Conservation (phyloP, 2,329 filamentous ascomycete genomes). For the Diaporthe citri region DNA sequence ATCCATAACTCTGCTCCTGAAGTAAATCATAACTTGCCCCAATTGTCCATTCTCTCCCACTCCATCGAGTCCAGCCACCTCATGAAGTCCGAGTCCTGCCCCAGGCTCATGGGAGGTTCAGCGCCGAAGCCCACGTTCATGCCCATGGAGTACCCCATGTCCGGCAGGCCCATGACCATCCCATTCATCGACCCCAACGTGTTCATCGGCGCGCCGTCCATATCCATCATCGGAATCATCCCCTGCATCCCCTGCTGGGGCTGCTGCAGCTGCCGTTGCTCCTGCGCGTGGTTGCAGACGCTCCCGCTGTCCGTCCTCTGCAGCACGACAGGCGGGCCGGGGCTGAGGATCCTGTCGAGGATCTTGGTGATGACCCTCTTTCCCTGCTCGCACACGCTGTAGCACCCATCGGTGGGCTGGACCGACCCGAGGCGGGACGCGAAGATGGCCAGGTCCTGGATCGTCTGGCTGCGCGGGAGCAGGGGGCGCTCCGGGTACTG, state of each 20-base stretch:
- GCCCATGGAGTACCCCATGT: conserved; percentile 43
- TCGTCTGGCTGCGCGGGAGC: conserved; percentile 52
- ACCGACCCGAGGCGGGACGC: conserved; percentile 50
- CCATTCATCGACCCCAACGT: conserved; percentile 34
- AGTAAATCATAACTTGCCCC: conserved; percentile 25
- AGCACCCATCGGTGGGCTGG: conserved; percentile 48
- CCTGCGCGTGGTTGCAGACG: conserved; percentile 27
- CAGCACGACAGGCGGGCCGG: conserved; percentile 37
- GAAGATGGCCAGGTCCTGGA: conserved; percentile 53
- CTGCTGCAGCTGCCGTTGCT: conserved; percentile 2
- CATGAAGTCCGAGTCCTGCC: conserved; percentile 51
- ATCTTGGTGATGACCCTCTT: conserved; percentile 51
- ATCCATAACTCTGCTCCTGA: neutral
- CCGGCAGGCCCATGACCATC: conserved; percentile 42
- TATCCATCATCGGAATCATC: conserved; percentile 38
- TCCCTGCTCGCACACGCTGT: conserved; percentile 50
- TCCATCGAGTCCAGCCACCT: conserved; percentile 52
- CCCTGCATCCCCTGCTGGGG: conserved; percentile 37
- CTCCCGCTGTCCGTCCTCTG: conserved; percentile 39
- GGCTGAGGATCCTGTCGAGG: conserved; percentile 51
- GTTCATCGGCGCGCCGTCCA: conserved; percentile 29
- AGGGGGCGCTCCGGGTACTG: conserved; percentile 50
- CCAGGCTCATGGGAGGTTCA: conserved; percentile 47
- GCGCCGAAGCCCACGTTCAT: conserved; percentile 47
- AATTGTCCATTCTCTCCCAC: conserved; percentile 46